A percentile compares a stretch with the other conserved stretches of the same genome.
phyloP scores from a whole-genome alignment of 192 early-diverging fungal species.

The Piromyces sp. region DNA sequence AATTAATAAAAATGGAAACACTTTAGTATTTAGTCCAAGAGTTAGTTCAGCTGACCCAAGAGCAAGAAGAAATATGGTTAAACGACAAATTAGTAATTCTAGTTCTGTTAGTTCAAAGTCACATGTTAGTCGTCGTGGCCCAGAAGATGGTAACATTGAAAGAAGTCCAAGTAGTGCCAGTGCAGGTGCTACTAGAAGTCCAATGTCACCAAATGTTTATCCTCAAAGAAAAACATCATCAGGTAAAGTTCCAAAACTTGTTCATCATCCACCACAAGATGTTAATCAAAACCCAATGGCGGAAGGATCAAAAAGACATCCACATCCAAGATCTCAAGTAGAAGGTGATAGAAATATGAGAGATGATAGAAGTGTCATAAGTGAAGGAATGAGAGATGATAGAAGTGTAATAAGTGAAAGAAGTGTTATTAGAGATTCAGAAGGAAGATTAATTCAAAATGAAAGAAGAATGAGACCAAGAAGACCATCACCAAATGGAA shows the following conservation, averaged over 20 bases:
- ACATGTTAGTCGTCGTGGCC: not conserved
- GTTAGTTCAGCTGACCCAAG: not conserved
- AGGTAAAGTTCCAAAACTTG: not conserved
- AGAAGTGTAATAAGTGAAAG: not conserved
- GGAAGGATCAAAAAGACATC: not conserved
- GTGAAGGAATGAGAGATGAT: not conserved
- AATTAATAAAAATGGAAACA: not conserved
- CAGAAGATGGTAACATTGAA: not conserved
- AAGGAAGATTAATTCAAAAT: not conserved
- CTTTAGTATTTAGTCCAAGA: not conserved
- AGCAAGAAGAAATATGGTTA: not conserved
- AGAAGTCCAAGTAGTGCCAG: not conserved
- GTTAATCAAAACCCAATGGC: not conserved
- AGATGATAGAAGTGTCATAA: not conserved
- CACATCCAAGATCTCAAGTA: not conserved
- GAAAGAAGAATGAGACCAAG: not conserved
- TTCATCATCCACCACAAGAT: not conserved
- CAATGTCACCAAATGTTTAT: not conserved
- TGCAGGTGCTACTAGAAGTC: not conserved
- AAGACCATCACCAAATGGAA: not conserved
- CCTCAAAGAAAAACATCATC: not conserved
- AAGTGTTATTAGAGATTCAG: not conserved
- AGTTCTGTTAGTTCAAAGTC: not conserved
- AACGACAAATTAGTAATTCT: not conserved
- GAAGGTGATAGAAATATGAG: not conserved